These are phyloP conservation scores for Colletotrichum sp. DNA, from an alignment of 2,329 filamentous ascomycete genomes.

Conservation along the genomic window DNA sequence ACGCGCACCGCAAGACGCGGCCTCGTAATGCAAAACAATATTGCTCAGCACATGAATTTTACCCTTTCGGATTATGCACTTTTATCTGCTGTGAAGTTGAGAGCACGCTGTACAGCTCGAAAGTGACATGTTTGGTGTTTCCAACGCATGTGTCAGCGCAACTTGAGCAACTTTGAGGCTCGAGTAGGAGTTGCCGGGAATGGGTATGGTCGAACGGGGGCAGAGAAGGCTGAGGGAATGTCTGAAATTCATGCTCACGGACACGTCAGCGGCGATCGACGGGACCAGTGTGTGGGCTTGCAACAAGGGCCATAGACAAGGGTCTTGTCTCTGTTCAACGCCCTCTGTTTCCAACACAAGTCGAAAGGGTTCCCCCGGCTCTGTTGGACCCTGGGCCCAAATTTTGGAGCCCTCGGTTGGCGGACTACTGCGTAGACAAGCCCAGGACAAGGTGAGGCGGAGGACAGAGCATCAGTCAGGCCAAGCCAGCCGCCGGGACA, in stretches of 20 bases:
- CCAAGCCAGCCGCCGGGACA: background rate
- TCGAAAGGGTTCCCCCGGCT: background rate
- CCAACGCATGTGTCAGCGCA: background rate
- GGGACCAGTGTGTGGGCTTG: background rate
- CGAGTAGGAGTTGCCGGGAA: background rate
- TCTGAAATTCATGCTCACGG: background rate
- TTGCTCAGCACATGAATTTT: background rate
- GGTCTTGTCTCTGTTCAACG: background rate
- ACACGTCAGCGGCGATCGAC: background rate
- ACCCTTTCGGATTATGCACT: background rate
- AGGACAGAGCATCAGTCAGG: background rate
- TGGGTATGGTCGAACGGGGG: background rate
- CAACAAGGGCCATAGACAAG: background rate
- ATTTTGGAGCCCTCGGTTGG: background rate
- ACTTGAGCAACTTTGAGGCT: background rate
- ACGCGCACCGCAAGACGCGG: background rate
- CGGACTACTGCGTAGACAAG: background rate
- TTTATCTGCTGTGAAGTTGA: background rate
- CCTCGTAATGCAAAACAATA: background rate
- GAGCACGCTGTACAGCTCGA: background rate
- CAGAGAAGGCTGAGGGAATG: background rate
- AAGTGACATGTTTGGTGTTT: background rate
- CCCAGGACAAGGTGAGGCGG: constrained; percentile 1
- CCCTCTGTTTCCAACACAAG: background rate
- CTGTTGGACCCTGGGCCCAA: background rate